Evolutionary conservation across 805 yeast genomes (phyloP).

Genomic region (Myxozyma vanderwaltii): DNA sequence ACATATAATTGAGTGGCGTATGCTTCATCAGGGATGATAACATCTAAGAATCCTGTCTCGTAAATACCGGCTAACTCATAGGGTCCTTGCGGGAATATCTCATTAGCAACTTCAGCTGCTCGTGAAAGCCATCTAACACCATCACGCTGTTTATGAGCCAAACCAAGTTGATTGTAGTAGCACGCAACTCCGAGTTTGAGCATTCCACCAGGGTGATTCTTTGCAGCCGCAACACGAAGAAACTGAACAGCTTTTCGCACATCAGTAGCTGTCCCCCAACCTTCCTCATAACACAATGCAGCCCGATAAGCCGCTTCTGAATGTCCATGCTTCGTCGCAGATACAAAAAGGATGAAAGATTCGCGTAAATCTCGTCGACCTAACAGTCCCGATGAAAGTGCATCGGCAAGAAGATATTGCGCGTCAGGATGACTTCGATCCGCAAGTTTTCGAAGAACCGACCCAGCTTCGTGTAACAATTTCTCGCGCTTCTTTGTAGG

Average conservation of each 20-base stretch:
- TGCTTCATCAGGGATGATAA: conserved; percentile 76
- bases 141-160: conserved; percentile 61
- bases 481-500: conserved; percentile 43
- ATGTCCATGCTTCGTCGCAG: conserved; percentile 94
- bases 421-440: conserved; percentile 86
- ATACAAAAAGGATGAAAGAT: conserved; percentile 73
- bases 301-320: conserved; percentile 89
- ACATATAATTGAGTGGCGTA: conserved; percentile 86
- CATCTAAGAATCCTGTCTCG: conserved; percentile 80
- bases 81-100: conserved; percentile 88
- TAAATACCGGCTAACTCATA: conserved; percentile 86
- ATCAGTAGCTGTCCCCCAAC: conserved; percentile 88
- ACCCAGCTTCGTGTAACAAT: conserved; percentile 74
- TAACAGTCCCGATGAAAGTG: conserved; percentile 78
- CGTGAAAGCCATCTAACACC: conserved; percentile 93
- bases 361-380: conserved; percentile 66
- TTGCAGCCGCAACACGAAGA: conserved; percentile 81
- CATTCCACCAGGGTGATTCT: conserved; percentile 97
- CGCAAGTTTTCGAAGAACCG: conserved; percentile 66
- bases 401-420: conserved; percentile 90
- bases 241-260: conserved; percentile 82
- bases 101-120: conserved; percentile 82
- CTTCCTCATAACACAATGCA: conserved; percentile 89
- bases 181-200: conserved; percentile 86
- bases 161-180: conserved; percentile 82